Evolutionary conservation across 2,329 filamentous ascomycete species (phyloP), one percentile per base, ranked within the genome.

Genomic region (Paraconiothyrium sp.): DNA sequence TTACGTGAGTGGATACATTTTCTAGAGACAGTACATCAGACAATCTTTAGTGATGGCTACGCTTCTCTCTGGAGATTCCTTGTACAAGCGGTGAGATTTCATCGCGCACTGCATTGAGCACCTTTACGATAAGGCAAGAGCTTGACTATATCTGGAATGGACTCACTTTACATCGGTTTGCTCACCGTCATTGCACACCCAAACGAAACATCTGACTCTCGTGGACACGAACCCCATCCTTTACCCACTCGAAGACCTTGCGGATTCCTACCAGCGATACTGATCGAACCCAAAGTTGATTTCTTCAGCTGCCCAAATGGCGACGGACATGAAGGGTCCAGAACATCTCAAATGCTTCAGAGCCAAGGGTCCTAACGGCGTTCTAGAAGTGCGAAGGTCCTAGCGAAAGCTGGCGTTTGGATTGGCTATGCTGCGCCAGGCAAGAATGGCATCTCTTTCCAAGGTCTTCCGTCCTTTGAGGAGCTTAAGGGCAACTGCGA

Each of bases 371-470:
- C 47, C 67, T 13, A 48, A 46, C 11, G 65, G 67, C 1, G 70
- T 35, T 65, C 63, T 8, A 57, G 62, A 51, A 61, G 68, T 0
- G 63, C 59, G 14, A 55, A 63, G 24, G 27, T 66, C 5, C 63
- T 73, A 13, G 65, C 58, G 30, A 49, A 55, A 11, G 54, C 41
- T 16, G 69, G 69, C 5, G 59, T 74, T 1, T 72, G 68, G 70
- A 63, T 72, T 30, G 70, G 70, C 3, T 70, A 74, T 43, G 51
- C 71, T 13, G 59, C 60, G 14, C 57, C 61, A 27, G 55, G 64
- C 1, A 62, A 60, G 22, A 62, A 66, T 13, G 49, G 4, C 14
- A 39, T 65, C 20, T 61, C 58, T 9, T 72, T 63, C 46, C 44
- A 60, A 22, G 61, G 57, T 3, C 54, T 68, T 11, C 66, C 63